Evolutionary conservation across 371 early-diverging fungal species (phyloP), one percentile per base, ranked within the genome.

Genomic region (Syncephalastrum contaminatum): DNA sequence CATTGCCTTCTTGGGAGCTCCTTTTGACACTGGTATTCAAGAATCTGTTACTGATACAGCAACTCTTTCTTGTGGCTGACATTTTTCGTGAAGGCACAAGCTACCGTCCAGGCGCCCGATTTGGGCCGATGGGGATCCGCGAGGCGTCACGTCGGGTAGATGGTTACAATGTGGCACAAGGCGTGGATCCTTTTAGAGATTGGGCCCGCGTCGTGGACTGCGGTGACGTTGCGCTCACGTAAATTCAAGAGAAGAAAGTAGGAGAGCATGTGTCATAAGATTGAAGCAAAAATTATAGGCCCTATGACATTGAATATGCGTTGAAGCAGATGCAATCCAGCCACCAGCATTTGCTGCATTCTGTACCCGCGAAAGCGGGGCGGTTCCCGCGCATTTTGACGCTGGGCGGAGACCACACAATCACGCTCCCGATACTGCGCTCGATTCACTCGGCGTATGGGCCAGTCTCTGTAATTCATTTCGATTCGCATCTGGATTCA

Each of bases 401-500:
- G 8, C 54, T 66, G 3, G 66, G 66, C 1, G 67, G 67, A 13
- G 63, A 66, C 44, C 63, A 66, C 48, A 58, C 62, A 3, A 66
- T 70, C 24, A 49, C 54, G 19, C 46, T 63, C 10, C 67, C 67
- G 4, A 44, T 70, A 15, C 53, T 67, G 36, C 58, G 65, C 2
- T 47, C 62, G 2, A 44, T 71, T 12, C 53, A 55, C 18, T 36
- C 59, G 27, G 54, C 54, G 25, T 68, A 67, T 36, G 68, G 67
- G 4, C 56, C 41, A 10, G 69, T 69, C 13, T 45, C 65, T 16
- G 70, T 70, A 1, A 64, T 71, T 36, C 72, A 71, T 52, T 71
- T 71, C 56, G 72, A 71, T 53, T 66, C 67, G 41, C 72, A 71
- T 16, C 48, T 70, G 48, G 71, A 68, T 54, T 64, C 69, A 19